These are phyloP conservation scores for Pyrenochaeta sp. DNA, from an alignment of 2,329 filamentous ascomycete species.

Conservation along the genomic window DNA sequence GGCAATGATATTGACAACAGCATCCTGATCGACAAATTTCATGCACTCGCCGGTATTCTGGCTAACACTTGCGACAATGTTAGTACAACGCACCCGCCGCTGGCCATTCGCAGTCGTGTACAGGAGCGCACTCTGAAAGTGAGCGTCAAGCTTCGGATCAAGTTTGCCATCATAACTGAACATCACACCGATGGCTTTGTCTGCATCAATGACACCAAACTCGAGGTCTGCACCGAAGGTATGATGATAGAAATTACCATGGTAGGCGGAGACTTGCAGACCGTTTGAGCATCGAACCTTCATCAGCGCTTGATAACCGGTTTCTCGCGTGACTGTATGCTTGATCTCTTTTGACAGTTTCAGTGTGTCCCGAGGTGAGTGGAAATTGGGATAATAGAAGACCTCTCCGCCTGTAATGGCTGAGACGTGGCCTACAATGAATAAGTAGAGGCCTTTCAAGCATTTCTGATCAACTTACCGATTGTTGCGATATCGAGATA, in stretches of 20 bases:
- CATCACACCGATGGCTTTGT: conserved; percentile 90
- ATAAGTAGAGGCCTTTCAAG: conserved; percentile 7
- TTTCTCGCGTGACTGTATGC: conserved; percentile 87
- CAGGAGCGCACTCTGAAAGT: conserved; percentile 94
- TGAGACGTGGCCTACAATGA: conserved; percentile 74
- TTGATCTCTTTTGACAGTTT: conserved; percentile 86
- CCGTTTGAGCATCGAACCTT: conserved; percentile 98
- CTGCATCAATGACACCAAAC: conserved; percentile 88
- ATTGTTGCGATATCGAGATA: conserved; percentile 95
- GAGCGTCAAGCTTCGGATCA: conserved; percentile 94
- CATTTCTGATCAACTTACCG: conserved; percentile 59
- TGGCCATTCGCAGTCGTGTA: conserved; percentile 93
- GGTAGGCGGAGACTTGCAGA: conserved; percentile 90
- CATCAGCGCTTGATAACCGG: conserved; percentile 95
- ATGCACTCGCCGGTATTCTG: conserved; percentile 83
- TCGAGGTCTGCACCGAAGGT: conserved; percentile 95
- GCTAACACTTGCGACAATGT: conserved; percentile 90
- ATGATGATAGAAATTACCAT: conserved; percentile 96
- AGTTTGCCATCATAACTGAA: conserved; percentile 97
- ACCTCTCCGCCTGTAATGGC: conserved; percentile 92
- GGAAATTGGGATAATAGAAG: conserved; percentile 97
- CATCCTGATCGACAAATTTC: conserved; percentile 96
- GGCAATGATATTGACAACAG: conserved; percentile 84
- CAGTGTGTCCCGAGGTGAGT: conserved; percentile 82
- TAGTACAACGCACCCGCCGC: conserved; percentile 89